phyloP scores from a whole-genome alignment of 306 rosid genomes.

The Echinosophora koreensis region DNA sequence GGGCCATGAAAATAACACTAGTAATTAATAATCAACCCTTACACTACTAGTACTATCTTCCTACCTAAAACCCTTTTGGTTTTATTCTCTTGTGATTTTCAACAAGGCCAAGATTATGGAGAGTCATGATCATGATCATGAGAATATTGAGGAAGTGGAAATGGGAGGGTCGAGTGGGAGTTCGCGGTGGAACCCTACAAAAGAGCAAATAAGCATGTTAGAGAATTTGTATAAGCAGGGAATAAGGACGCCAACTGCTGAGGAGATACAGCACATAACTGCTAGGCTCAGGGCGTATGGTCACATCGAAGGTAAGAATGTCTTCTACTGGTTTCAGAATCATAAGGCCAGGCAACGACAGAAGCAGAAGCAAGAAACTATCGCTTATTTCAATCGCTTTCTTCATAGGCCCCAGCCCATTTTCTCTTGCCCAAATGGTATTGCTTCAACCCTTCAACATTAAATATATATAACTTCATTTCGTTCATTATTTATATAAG shows the following conservation, averaged over 20 bases:
- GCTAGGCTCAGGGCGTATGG: conserved; percentile 68
- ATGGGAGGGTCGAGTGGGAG: conserved; percentile 41
- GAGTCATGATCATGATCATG: neutral
- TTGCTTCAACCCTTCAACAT: neutral
- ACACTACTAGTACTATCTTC: neutral
- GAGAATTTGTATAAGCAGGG: conserved; percentile 88
- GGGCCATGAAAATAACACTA: conserved; percentile 34
- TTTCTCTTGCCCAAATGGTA: conserved; percentile 62
- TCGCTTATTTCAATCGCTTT: conserved; percentile 65
- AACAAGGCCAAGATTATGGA: conserved; percentile 12
- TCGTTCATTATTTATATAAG: neutral
- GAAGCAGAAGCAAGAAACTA: conserved; percentile 83
- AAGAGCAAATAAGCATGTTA: conserved; percentile 80
- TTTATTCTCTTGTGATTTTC: neutral
- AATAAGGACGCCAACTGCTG: conserved; percentile 83
- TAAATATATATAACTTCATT: neutral
- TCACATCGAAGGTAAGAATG: conserved; percentile 95
- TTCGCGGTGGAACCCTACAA: conserved; percentile 90
- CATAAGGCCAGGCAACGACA: conserved; percentile 93
- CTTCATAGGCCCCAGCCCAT: conserved; percentile 51
- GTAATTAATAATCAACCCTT: neutral
- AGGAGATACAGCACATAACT: conserved; percentile 81
- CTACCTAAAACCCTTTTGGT: neutral
- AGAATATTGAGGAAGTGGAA: neutral
- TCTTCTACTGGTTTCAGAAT: conserved; percentile 97